Evolutionary conservation across 306 rosid species (phyloP).

Genomic region (Canavalia gladiata): DNA sequence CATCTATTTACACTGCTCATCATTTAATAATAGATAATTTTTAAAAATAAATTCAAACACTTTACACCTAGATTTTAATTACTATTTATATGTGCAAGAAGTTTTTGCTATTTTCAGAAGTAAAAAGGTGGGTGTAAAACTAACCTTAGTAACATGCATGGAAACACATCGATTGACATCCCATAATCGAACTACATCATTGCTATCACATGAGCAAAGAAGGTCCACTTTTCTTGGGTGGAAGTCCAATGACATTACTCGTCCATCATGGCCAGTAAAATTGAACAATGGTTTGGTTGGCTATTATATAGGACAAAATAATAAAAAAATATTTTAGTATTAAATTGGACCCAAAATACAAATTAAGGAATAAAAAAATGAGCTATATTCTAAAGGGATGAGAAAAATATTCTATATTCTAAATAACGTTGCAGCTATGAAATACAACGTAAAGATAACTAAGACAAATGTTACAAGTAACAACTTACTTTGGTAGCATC

Average conservation of each 20-base stretch:
- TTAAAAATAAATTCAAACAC: too few species aligned
- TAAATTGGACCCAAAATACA: slow-evolving; percentile 34
- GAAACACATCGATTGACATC: slow-evolving; percentile 48
- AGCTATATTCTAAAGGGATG: neutral
- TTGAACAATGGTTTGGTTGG: slow-evolving; percentile 44
- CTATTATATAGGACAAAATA: slow-evolving; percentile 51
- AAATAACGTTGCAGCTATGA: slow-evolving; percentile 11
- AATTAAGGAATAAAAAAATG: slow-evolving; percentile 11
- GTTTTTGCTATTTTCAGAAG: neutral
- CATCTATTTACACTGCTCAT: too few species aligned
- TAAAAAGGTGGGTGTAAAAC: slow-evolving; percentile 34
- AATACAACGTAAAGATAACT: slow-evolving; percentile 26
- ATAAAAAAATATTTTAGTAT: slow-evolving; percentile 1
- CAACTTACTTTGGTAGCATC: slow-evolving; percentile 66
- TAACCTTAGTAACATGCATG: slow-evolving; percentile 57
- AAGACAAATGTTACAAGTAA: slow-evolving; percentile 29
- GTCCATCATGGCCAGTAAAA: slow-evolving; percentile 61
- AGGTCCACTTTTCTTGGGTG: slow-evolving; percentile 67
- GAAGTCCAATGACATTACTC: slow-evolving; percentile 77
- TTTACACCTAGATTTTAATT: too few species aligned
- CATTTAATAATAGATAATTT: too few species aligned
- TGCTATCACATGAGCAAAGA: slow-evolving; percentile 70
- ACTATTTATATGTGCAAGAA: too few species aligned
- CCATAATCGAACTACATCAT: slow-evolving; percentile 66
- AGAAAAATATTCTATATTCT: slow-evolving; percentile 30